Base-by-base conservation (phyloP, 176 grass and related monocot genomes). In the Alopecurus myosuroides region DNA sequence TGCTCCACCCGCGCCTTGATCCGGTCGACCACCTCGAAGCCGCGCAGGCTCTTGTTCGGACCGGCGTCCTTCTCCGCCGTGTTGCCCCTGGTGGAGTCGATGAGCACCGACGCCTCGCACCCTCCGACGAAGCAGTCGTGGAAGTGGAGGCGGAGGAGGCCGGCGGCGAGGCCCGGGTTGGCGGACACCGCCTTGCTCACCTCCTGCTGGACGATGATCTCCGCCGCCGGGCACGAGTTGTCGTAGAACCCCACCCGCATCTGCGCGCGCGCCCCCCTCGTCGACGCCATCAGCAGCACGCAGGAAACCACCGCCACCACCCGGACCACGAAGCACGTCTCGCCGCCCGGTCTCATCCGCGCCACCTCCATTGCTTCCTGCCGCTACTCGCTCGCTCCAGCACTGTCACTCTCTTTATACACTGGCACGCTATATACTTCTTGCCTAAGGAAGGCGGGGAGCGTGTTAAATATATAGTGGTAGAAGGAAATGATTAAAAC, bases 51-150 rank as follows among this genome's bases (percentile, higher is more conserved):
- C 9, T 40, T 89, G 86, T 94, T 95, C 25, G 92, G 92, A 14
- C 70, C 77, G 65, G 95, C 84, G 81, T 95, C 92, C 77, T 98
- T 98, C 90, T 98, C 95, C 42, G 95, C 95, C 34, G 81, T 89
- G 78, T 93, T 97, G 45, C 77, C 81, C 23, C 14, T 14, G 5
- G 90, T 94, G 0, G 95, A 93, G 74, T 98, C 95, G 79, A 98
- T 77, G 41, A 98, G 88, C 76, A 98, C 95, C 17, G 95, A 98
- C 61, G 49, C 95, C 49, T 95, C 92, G 60, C 95, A 95, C 6
- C 92, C 95, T 70, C 82, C 44, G 48, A 96, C 94, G 77, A 96
- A 96, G 68, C 94, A 96, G 91, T 93, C 94, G 64, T 96, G 94
- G 94, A 96, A 96, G 82, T 95, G 93, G 31, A 93, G 90, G 0